These are phyloP conservation scores for Penicilliopsis zonata DNA, from an alignment of 495 filamentous ascomycete genomes.

Conservation along the genomic window DNA sequence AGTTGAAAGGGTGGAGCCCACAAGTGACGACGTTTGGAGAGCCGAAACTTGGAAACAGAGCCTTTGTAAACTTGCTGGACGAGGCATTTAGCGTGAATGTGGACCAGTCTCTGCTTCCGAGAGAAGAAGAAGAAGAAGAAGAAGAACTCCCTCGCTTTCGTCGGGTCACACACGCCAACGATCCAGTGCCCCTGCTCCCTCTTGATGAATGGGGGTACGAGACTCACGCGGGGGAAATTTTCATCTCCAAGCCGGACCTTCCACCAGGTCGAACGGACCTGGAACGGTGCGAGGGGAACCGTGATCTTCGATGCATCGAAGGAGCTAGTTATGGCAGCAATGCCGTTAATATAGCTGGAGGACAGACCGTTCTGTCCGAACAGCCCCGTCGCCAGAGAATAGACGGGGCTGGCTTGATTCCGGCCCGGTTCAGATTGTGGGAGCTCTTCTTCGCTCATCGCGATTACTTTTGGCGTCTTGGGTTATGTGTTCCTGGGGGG, in stretches of 20 bases:
- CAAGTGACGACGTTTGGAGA: slow-evolving; percentile 87
- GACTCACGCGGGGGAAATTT: slow-evolving; percentile 78
- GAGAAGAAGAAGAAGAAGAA: slow-evolving; percentile 2
- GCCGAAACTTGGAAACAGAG: slow-evolving; percentile 70
- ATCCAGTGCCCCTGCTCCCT: slow-evolving; percentile 84
- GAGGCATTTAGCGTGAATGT: slow-evolving; percentile 43
- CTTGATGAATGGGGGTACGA: slow-evolving; percentile 76
- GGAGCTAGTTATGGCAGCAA: too few relatives aligned
- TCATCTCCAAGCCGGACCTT: slow-evolving; percentile 58
- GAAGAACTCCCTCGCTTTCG: slow-evolving; percentile 37
- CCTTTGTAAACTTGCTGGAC: slow-evolving; percentile 57
- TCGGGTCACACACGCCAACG: slow-evolving; percentile 72
- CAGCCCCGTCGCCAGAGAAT: too few relatives aligned
- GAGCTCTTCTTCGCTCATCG: slow-evolving; percentile 89
- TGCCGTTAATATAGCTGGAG: too few relatives aligned
- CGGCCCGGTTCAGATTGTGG: slow-evolving; percentile 63
- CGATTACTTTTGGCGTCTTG: slow-evolving; percentile 92
- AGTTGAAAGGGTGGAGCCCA: slow-evolving; percentile 54
- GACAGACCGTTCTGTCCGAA: too few relatives aligned
- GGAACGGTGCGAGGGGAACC: slow-evolving; percentile 54
- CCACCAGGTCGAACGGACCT: slow-evolving; percentile 57
- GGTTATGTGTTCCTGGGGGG: slow-evolving; percentile 78
- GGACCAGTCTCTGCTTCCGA: too few relatives aligned
- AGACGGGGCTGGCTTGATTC: too few relatives aligned
- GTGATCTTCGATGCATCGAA: slow-evolving; percentile 59